Evolutionary conservation across 2,329 filamentous ascomycete genomes (phyloP).

Genomic region (Didymella arachidicola): DNA sequence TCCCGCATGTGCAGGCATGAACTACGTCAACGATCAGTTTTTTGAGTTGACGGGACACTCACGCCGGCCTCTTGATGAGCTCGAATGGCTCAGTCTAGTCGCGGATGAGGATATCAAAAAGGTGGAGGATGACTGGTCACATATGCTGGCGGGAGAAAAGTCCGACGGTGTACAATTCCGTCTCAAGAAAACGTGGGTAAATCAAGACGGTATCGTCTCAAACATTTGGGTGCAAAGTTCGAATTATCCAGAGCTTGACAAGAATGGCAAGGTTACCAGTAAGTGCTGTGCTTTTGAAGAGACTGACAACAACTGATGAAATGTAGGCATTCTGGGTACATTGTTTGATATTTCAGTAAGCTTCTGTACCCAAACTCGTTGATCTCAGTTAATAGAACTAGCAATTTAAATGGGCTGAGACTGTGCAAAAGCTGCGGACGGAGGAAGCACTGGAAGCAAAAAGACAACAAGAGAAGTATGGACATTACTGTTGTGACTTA

Average conservation of each 20-base stretch:
- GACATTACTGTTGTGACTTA: too few relatives aligned
- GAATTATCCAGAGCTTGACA: conserved; percentile 35
- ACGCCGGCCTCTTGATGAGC: conserved; percentile 21
- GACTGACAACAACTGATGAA: background rate
- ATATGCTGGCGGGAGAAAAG: conserved; percentile 27
- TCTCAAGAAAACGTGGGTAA: conserved; percentile 39
- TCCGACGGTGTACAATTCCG: conserved; percentile 33
- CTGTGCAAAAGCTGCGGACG: conserved; percentile 42
- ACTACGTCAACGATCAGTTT: conserved; percentile 42
- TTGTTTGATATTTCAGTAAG: conserved; percentile 46
- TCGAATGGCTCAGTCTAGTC: conserved; percentile 32
- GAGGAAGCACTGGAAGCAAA: conserved; percentile 50
- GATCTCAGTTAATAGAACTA: background rate
- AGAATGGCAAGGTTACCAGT: conserved; percentile 36
- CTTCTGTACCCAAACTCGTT: background rate
- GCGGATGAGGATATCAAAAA: conserved; percentile 31
- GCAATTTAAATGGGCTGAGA: conserved; percentile 50
- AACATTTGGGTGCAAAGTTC: conserved; percentile 41
- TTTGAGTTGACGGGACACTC: conserved; percentile 37
- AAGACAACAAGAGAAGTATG: conserved; percentile 48
- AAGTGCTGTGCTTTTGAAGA: background rate
- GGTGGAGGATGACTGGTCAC: conserved; percentile 29
- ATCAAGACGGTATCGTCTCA: conserved; percentile 34
- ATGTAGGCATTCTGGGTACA: conserved; percentile 42
- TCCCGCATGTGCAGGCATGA: conserved; percentile 26